Conservation (phyloP, 768 basidiomycete genomes). For the Auricularia sp. region DNA sequence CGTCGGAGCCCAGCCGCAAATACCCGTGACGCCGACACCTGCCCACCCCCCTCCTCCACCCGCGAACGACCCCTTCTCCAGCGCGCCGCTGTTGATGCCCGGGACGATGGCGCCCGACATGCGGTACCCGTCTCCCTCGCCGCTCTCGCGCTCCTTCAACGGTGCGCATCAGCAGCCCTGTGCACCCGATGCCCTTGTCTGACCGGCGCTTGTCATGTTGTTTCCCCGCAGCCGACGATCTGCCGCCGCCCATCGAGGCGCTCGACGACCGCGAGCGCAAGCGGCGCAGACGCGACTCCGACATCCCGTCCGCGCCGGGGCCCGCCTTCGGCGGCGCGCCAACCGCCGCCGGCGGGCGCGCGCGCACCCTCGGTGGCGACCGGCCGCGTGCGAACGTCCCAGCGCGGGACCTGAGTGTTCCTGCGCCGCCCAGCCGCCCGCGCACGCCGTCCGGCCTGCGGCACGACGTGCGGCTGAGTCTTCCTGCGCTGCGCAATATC, state of each 20-base stretch:
- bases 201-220: too few species aligned
- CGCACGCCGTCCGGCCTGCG: not conserved
- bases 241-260: conserved; percentile 1
- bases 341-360: not conserved
- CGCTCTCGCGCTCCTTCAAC: conserved; percentile 9
- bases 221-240: too few species aligned
- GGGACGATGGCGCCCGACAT: conserved; percentile 2
- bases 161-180: not conserved
- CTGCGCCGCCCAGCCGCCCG: not conserved
- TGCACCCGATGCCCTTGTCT: not conserved
- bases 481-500: not conserved
- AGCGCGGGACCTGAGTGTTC: not conserved
- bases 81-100: conserved; percentile 14
- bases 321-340: not conserved
- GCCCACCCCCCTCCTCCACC: conserved; percentile 10
- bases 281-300: not conserved
- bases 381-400: not conserved
- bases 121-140: not conserved
- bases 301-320: not conserved
- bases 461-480: not conserved
- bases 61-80: conserved; percentile 4
- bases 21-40: conserved; percentile 6
- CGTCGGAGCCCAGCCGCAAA: not conserved
- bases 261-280: conserved; percentile 2
- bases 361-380: not conserved